Conservation (phyloP, 768 basidiomycete species). For the Mycena metata region DNA sequence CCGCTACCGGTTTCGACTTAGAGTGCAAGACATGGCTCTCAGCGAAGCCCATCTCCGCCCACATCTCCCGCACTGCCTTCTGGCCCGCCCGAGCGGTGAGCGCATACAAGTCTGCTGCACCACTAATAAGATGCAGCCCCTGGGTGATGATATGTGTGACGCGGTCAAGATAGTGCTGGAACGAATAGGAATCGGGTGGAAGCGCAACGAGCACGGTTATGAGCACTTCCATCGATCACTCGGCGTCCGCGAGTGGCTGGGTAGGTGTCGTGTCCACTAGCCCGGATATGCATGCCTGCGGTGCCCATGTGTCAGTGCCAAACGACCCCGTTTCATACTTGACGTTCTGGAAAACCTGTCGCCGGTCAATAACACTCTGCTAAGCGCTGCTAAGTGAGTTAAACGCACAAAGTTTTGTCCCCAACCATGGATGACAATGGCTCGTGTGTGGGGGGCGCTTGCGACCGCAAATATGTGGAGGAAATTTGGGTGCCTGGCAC, state of each 20-base stretch:
- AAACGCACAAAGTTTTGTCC: too few relatives aligned
- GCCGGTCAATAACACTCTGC: background rate
- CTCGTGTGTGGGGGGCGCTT: too few relatives aligned
- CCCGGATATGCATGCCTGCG: slow-evolving; percentile 22
- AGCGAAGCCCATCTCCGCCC: slow-evolving; percentile 23
- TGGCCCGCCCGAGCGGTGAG: slow-evolving; percentile 9
- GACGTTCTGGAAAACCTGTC: slow-evolving; percentile 30
- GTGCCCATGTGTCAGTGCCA: slow-evolving; percentile 20
- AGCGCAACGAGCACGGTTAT: slow-evolving; percentile 16
- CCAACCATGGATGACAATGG: too few relatives aligned
- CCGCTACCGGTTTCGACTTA: slow-evolving; percentile 3
- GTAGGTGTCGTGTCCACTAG: slow-evolving; percentile 24
- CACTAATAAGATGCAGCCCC: slow-evolving; percentile 18
- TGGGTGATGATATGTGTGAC: slow-evolving; percentile 34
- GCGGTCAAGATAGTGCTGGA: slow-evolving; percentile 37
- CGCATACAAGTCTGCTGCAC: slow-evolving; percentile 3
- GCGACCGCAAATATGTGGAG: too few relatives aligned
- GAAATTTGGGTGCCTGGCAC: too few relatives aligned
- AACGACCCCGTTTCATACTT: slow-evolving; percentile 18
- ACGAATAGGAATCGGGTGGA: slow-evolving; percentile 32
- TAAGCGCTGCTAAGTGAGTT: too few relatives aligned
- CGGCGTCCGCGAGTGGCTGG: background rate
- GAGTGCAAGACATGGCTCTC: slow-evolving; percentile 16
- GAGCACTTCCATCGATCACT: background rate
- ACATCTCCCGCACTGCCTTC: slow-evolving; percentile 24